Evolutionary conservation across 1,284 basidiomycete genomes (phyloP).

Genomic region (Moesziomyces sp.): DNA sequence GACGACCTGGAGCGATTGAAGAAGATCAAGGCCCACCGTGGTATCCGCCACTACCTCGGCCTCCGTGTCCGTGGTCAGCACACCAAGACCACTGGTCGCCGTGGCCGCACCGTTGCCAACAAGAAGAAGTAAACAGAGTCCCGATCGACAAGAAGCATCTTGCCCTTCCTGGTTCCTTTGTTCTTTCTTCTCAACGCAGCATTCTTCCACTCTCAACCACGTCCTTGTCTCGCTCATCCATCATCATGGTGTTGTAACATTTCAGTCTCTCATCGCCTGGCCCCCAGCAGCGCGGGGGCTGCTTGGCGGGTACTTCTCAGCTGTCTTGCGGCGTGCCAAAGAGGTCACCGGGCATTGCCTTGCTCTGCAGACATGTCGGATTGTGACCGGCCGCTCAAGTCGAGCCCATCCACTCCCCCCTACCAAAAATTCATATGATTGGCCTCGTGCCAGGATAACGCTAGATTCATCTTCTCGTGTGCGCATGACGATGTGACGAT

Average conservation of each 20-base stretch:
- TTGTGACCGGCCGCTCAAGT: conserved; percentile 14
- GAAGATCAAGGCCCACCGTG: conserved; percentile 99
- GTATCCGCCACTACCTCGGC: conserved; percentile 97
- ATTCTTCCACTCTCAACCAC: conserved; percentile 19
- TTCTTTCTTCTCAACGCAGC: conserved; percentile 33
- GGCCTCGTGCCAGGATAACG: conserved; percentile 45
- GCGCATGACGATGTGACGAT: too few species aligned
- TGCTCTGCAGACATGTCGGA: background rate
- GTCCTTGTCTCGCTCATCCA: conserved; percentile 22
- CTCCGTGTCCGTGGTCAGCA: conserved; percentile 91
- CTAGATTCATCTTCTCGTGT: too few species aligned
- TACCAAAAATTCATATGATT: conserved; percentile 44
- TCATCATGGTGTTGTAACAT: conserved; percentile 48
- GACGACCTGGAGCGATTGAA: conserved; percentile 98
- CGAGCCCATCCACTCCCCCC: conserved; percentile 30
- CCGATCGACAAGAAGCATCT: conserved; percentile 5
- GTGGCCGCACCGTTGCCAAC: conserved; percentile 68
- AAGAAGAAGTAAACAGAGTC: conserved; percentile 65
- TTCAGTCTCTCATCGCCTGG: conserved; percentile 22
- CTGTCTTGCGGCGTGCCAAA: conserved; percentile 8
- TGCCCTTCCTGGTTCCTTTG: conserved; percentile 4
- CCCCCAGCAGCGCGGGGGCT: conserved; percentile 29
- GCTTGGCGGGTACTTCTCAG: conserved; percentile 23
- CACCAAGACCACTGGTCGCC: conserved; percentile 94
- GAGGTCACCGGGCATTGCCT: background rate